Evolutionary conservation across 192 early-diverging fungal species (phyloP), one percentile per base, ranked within the genome.

Genomic region (Entomortierella lignicola): DNA sequence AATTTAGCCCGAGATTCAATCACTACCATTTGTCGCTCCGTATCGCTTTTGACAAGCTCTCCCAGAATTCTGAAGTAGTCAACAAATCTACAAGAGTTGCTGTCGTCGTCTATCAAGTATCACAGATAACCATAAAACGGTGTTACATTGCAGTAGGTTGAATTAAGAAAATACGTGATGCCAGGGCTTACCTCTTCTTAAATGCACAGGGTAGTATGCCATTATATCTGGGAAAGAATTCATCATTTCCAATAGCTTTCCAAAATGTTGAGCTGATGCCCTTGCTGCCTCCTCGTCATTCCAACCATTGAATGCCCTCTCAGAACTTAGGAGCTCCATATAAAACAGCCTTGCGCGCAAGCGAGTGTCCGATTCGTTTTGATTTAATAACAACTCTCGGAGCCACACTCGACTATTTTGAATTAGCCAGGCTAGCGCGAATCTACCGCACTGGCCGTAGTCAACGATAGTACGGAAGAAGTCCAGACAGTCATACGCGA

Each of bases 241-340:
- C 67, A 79, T 39, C 20, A 79, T 17, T 18, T 70, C 59, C 52
- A 79, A 43, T 0, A 79, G 57, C 37, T 37, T 53, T 4, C 8
- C 37, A 55, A 79, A 79, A 43, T 79, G 75, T 23, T 57, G 53
- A 0, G 30, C 39, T 17, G 62, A 68, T 0, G 56, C 62, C 2
- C 13, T 5, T 13, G 61, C 68, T 12, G 75, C 66, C 25, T 70
- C 30, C 13, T 63, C 67, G 26, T 79, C 75, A 23, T 48, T 63
- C 75, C 75, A 79, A 8, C 56, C 75, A 41, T 79, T 79, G 63
- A 79, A 79, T 21, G 75, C 75, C 10, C 67, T 43, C 34, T 79
- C 67, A n/a, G 75, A 79, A 42, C 66, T 69, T 32, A 79, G 13
- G n/a, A 79, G 57, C 32, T 79, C 75, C 67, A 79, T 70, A 34